phyloP scores from a whole-genome alignment of 352 stramenopile genomes.

The Pelagophyceae sp. region DNA sequence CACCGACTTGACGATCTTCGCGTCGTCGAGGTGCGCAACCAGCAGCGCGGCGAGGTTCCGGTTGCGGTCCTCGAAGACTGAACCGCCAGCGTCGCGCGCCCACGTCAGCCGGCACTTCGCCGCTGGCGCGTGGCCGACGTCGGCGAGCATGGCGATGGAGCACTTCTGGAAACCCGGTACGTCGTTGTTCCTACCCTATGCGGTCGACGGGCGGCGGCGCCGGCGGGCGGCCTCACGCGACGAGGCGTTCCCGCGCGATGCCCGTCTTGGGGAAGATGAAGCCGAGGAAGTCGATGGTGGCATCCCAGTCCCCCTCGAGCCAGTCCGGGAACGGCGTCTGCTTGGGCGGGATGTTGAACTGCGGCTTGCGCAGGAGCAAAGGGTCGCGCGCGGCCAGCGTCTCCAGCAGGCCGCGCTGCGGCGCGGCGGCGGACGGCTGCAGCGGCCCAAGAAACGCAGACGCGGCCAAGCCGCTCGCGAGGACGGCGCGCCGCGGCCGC shows the following conservation, averaged over 20 bases:
- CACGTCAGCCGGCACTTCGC: not conserved
- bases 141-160: slow-evolving; percentile 21
- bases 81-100: too few species aligned
- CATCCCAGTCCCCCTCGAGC: slow-evolving; percentile 15
- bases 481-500: too few species aligned
- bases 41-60: not conserved
- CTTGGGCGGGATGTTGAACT: slow-evolving; percentile 12
- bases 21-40: not conserved
- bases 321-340: slow-evolving; percentile 11
- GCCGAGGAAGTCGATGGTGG: slow-evolving; percentile 3
- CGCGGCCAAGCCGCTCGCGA: too few species aligned
- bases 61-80: slow-evolving; percentile 12
- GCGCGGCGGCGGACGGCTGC: too few species aligned
- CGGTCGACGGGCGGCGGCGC: too few species aligned
- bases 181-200: not conserved
- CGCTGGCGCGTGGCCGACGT: slow-evolving; percentile 14
- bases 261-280: slow-evolving; percentile 20
- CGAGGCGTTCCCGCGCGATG: slow-evolving; percentile 17
- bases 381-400: slow-evolving; percentile 18
- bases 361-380: slow-evolving; percentile 15
- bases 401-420: too few species aligned
- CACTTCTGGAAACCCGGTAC: slow-evolving; percentile 24
- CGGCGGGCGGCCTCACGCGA: too few species aligned
- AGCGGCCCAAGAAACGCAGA: not conserved
- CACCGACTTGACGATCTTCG: slow-evolving; percentile 4